These are phyloP conservation scores for Ceratocystis ficicola DNA, from an alignment of 2,329 filamentous ascomycete genomes.

Conservation along the genomic window DNA sequence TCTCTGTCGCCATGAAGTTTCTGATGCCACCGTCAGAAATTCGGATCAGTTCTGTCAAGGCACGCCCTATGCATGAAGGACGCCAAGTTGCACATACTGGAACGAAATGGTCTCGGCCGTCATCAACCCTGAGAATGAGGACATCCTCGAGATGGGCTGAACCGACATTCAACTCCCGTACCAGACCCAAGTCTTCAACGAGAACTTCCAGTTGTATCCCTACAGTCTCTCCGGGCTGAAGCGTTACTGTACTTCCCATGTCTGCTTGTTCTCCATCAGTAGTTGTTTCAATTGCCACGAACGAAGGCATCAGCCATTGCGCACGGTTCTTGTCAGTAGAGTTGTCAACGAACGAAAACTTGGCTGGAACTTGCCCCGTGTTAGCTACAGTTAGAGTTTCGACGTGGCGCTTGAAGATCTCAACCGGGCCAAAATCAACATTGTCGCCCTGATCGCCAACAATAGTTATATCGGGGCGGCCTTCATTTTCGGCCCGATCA, in stretches of 20 bases:
- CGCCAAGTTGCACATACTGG: conserved; percentile 67
- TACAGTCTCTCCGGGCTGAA: conserved; percentile 76
- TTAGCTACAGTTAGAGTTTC: conserved; percentile 77
- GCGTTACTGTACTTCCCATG: conserved; percentile 43
- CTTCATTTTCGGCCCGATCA: conserved; percentile 85
- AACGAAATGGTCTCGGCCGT: conserved; percentile 85
- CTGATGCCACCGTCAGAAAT: conserved; percentile 73
- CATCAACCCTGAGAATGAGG: conserved; percentile 68
- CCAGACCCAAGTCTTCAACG: conserved; percentile 50
- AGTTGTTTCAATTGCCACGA: conserved; percentile 39
- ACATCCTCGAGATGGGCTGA: conserved; percentile 64
- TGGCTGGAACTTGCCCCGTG: conserved; percentile 70
- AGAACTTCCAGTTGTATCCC: conserved; percentile 56
- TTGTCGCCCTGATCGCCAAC: conserved; percentile 59
- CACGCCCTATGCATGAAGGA: conserved; percentile 70
- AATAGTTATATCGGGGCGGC: conserved; percentile 67
- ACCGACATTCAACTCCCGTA: conserved; percentile 60
- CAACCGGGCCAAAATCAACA: conserved; percentile 67
- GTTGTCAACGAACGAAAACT: conserved; percentile 66
- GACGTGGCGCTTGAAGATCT: conserved; percentile 53
- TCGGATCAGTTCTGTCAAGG: conserved; percentile 75
- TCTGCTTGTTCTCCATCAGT: conserved; percentile 29
- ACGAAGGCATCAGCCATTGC: conserved; percentile 59
- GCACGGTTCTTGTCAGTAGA: conserved; percentile 40
- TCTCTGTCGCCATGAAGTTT: conserved; percentile 33